Evolutionary conservation across 2,329 filamentous ascomycete species (phyloP).

Genomic region (Botrytis paeoniae): DNA sequence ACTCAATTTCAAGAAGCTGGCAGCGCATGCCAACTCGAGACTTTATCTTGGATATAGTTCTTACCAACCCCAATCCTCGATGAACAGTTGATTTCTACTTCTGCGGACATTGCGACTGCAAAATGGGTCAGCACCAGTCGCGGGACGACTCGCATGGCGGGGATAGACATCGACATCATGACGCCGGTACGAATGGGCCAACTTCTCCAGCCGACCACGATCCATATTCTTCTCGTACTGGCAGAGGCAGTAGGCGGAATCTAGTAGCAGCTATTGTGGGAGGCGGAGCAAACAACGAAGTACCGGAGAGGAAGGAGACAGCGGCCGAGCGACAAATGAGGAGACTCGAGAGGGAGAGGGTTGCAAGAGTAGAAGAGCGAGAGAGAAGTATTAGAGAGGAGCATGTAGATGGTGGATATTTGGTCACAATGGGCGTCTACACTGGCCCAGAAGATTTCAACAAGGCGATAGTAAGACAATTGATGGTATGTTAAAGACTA

Average conservation of each 20-base stretch:
- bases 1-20: slow-evolving; percentile 18
- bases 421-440: slow-evolving; percentile 93
- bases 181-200: slow-evolving; percentile 26
- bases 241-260: slow-evolving; percentile 36
- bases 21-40: slow-evolving; percentile 6
- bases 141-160: slow-evolving; percentile 32
- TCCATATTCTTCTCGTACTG: slow-evolving; percentile 31
- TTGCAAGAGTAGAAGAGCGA: slow-evolving; percentile 73
- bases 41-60: slow-evolving; percentile 17
- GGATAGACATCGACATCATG: slow-evolving; percentile 26
- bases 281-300: slow-evolving; percentile 29
- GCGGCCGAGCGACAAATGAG: slow-evolving; percentile 88
- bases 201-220: slow-evolving; percentile 30
- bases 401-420: slow-evolving; percentile 87
- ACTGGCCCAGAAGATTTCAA: slow-evolving; percentile 90
- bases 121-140: slow-evolving; percentile 37
- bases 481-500: slow-evolving; percentile 65
- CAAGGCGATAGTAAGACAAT: slow-evolving; percentile 80
- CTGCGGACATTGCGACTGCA: slow-evolving; percentile 31
- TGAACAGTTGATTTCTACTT: slow-evolving; percentile 31
- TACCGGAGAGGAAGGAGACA: slow-evolving; percentile 67
- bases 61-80: slow-evolving; percentile 22
- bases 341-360: slow-evolving; percentile 76
- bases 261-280: slow-evolving; percentile 37
- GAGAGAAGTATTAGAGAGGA: slow-evolving; percentile 90